phyloP scores from a whole-genome alignment of 257 asterid species.

The Nicotiana benthamiana region DNA sequence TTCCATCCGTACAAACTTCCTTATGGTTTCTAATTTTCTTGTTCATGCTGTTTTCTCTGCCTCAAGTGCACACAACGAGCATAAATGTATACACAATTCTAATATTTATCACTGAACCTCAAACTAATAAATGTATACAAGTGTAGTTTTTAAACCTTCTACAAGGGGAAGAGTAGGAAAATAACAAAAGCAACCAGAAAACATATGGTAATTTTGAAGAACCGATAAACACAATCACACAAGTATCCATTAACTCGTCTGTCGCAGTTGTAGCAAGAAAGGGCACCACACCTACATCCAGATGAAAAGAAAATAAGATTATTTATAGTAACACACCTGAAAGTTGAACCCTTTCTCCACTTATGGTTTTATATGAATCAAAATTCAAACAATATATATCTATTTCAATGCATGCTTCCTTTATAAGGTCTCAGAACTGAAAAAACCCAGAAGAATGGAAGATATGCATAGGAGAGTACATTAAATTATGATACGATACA shows the following conservation, averaged over 20 bases:
- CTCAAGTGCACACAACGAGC: too few relatives aligned
- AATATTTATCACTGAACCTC: too few relatives aligned
- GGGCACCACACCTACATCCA: background rate
- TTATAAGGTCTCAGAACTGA: background rate
- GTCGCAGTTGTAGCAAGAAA: background rate
- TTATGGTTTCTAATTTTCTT: too few relatives aligned
- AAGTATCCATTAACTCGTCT: background rate
- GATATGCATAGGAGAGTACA: background rate
- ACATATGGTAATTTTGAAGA: too few relatives aligned
- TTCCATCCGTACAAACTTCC: background rate
- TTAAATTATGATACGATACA: background rate
- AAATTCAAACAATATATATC: background rate
- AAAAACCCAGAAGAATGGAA: background rate
- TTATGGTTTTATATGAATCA: background rate
- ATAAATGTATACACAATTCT: too few relatives aligned
- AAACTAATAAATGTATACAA: too few relatives aligned
- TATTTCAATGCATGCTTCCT: background rate
- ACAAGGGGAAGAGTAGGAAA: too few relatives aligned
- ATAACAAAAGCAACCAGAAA: too few relatives aligned
- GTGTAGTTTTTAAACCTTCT: too few relatives aligned
- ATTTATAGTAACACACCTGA: background rate
- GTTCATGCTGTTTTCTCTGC: too few relatives aligned
- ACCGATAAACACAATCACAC: background rate
- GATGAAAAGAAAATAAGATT: background rate
- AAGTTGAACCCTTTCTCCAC: background rate